phyloP scores from a whole-genome alignment of 768 basidiomycete genomes.

The Tricholoma matsutake region DNA sequence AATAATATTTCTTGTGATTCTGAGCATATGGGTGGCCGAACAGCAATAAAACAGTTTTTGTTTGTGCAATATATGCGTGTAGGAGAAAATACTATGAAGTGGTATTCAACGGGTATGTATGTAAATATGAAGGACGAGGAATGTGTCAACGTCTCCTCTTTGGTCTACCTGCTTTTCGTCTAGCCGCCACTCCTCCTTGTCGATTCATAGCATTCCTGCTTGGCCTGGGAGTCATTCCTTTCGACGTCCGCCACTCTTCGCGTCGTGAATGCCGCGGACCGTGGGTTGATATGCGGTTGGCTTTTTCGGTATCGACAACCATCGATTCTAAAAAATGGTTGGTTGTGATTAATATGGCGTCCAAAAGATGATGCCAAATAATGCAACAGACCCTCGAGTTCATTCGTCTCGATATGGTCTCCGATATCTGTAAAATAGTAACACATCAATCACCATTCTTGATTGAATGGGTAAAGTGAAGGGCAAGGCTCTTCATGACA shows the following conservation, averaged over 20 bases:
- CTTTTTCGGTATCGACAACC: conserved; percentile 45
- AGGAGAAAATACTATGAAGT: neutral
- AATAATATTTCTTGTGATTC: neutral
- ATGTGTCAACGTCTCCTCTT: conserved; percentile 60
- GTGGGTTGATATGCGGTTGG: conserved; percentile 68
- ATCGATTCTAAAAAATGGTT: conserved; percentile 43
- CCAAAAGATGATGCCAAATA: neutral
- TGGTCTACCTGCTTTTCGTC: conserved; percentile 67
- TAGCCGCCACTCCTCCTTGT: conserved; percentile 58
- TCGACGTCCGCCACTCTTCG: conserved; percentile 80
- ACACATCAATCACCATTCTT: conserved; percentile 35
- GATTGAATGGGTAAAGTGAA: conserved; percentile 29
- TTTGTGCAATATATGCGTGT: neutral
- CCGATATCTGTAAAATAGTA: conserved; percentile 33
- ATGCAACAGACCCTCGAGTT: conserved; percentile 32
- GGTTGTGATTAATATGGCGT: neutral
- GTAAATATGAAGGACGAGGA: conserved; percentile 1
- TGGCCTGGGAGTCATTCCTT: conserved; percentile 60
- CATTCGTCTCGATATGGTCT: conserved; percentile 17
- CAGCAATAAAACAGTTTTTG: neutral
- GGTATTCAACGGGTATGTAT: neutral
- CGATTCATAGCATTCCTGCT: conserved; percentile 58
- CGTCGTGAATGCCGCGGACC: conserved; percentile 74
- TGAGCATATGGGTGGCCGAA: neutral
- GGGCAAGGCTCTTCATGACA: conserved; percentile 28